Base-by-base conservation (phyloP, 2,329 filamentous ascomycete genomes). In the Aureobasidium sp. region DNA sequence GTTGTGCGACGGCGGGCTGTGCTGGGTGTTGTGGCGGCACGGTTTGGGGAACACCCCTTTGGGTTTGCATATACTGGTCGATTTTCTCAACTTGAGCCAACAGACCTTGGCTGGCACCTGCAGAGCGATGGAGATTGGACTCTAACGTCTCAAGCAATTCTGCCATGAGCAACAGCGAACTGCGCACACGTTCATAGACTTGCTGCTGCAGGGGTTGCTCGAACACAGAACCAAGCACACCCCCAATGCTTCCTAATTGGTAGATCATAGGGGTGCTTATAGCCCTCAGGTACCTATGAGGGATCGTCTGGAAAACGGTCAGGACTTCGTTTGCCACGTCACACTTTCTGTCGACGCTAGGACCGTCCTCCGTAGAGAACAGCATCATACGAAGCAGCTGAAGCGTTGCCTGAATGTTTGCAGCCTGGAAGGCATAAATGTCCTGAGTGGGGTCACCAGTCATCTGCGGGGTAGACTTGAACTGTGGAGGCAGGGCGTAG, bases 371-470 rank as follows among this genome's bases (percentile, higher is more conserved):
- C 4, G 57, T 48, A n/a, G 62, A 61, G 17, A 63, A 75, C 5
- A 81, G 68, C 6, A 78, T 72, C 72, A 81, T 80, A n/a, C 78
- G 76, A 5, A 81, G 71, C 15, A 81, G 72, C 63, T 79, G 77
- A 11, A 79, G 64, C 0, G 78, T 81, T 1, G 77, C 77, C 58
- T 76, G 74, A 19, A 81, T 80, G 65, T 80, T 80, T n/a, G 79
- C 79, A 9, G 78, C 77, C 64, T 81, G 79, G 44, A 81, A 81
- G 1, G 76, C 75, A 63, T 74, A 77, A 4, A 77, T 68, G 61
- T 78, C 75, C 27, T 74, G 71, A 3, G 63, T 62, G 17, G 63
- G 64, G 56, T 77, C 73, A 65, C 67, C 70, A 61, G 75, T 71
- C 35, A 66, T 64, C 1, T 64, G 67, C 1, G 64, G 61, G 7